Base-by-base conservation (phyloP, 805 yeast species). In the Lachancea kluyveri region DNA sequence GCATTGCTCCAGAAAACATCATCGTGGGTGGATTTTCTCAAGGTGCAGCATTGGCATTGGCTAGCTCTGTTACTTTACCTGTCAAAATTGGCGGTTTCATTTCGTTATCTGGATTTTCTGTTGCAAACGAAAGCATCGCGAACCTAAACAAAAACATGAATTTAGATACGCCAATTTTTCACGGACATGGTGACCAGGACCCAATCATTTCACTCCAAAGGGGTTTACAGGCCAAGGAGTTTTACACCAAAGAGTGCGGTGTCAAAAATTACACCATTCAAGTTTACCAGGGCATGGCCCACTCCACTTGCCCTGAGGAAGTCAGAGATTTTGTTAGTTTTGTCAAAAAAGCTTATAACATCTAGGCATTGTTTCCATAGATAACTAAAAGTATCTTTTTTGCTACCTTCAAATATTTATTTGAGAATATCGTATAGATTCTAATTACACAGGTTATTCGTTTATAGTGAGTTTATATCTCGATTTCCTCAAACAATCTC, bases 21-120 rank as follows among this genome's bases (percentile, higher is more conserved):
- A 64, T 92, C n/a, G 64, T 92, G 36, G 97, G 97, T 21, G 98
- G 98, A 0, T 92, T 92, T 54, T 80, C 94, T 4, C 98, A 92
- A 60, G 98, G 98, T 34, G 94, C 86, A 29, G 87, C 94, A 2
- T 39, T 90, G 8, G 62, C 92, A 1, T 61, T 83, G 37, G 85
- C 83, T 3, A 51, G 79, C 10, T 65, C 74, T 14, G 64, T 78
- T 1, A 56, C 69, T 8, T 54, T 68, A 19, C 76, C 77, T 12
- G 52, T 62, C 35, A 81, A 80, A 48, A 63, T 88, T 13, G 97
- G 83, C 6, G 97, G 95, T 2, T 67, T 83, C 18, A 56, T 86
- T 14, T 73, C 77, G 0, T 60, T 90, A 28, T 82, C 95, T 1
- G 96, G 96, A 1, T 85, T 84, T 48, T 60, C 75, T 37, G 68